Conservation (phyloP, 306 rosid genomes). For the Medicago lupulina region DNA sequence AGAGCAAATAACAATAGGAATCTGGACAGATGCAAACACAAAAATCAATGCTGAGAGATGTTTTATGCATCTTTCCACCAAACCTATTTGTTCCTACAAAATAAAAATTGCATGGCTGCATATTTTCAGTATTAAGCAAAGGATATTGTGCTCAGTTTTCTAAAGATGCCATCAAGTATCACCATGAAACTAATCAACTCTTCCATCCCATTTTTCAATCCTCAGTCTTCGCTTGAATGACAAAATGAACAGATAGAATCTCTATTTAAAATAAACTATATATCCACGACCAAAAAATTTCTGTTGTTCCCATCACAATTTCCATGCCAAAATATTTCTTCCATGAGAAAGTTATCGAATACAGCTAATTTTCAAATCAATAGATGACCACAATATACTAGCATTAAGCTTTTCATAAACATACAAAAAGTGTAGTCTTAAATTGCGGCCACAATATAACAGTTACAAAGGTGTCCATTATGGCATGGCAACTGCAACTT, state of each 20-base stretch:
- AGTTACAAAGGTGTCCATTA: too few relatives aligned
- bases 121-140: too few relatives aligned
- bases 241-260: background rate
- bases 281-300: slow-evolving; percentile 1
- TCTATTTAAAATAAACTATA: background rate
- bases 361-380: background rate
- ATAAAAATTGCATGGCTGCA: too few relatives aligned
- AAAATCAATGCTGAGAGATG: background rate
- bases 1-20: too few relatives aligned
- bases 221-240: too few relatives aligned
- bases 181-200: background rate
- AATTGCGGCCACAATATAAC: background rate
- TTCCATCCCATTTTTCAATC: too few relatives aligned
- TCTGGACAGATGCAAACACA: too few relatives aligned
- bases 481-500: background rate
- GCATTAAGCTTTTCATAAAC: background rate
- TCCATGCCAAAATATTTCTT: background rate
- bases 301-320: background rate
- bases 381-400: background rate
- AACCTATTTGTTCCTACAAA: too few relatives aligned
- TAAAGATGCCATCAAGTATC: too few relatives aligned
- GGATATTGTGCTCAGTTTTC: too few relatives aligned
- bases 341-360: background rate
- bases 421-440: background rate
- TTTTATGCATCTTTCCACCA: too few relatives aligned